Conservation (phyloP, 768 basidiomycete genomes). For the Suillus subluteus region DNA sequence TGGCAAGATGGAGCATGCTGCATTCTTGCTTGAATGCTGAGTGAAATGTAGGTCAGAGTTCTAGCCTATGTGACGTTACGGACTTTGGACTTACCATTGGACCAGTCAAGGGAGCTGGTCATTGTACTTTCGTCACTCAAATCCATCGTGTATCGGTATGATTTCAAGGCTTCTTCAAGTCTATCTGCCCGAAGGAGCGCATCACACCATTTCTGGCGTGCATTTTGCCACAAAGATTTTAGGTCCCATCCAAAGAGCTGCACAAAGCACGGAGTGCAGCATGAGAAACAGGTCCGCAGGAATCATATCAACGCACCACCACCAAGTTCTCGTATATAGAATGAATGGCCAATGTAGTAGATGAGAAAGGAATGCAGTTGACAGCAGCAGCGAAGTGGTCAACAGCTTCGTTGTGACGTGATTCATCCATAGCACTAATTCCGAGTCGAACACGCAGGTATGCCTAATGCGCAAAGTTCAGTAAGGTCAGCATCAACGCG, state of each 20-base stretch:
- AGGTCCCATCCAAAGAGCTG: not conserved
- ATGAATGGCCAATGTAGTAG: not conserved
- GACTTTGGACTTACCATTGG: too few species aligned
- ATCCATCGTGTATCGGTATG: not conserved
- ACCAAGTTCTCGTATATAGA: not conserved
- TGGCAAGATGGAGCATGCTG: not conserved
- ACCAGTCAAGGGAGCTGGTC: not conserved
- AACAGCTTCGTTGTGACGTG: not conserved
- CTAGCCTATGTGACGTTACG: too few species aligned
- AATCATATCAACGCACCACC: not conserved
- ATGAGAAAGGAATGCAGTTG: not conserved
- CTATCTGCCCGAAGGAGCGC: not conserved
- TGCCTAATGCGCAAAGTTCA: not conserved
- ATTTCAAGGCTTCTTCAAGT: not conserved
- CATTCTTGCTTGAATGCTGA: not conserved
- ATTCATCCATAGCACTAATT: not conserved
- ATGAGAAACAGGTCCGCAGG: not conserved
- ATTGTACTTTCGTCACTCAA: not conserved
- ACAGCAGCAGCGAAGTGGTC: not conserved
- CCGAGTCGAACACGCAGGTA: not conserved
- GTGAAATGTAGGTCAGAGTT: too few species aligned
- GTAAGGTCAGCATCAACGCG: not conserved
- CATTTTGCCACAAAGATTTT: not conserved
- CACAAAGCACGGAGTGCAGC: not conserved
- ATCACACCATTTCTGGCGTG: not conserved